Percentiles rank a stretch among this genome's conserved stretches.
Conservation (phyloP, 257 asterid genomes). For the Solanum clarkiae region DNA sequence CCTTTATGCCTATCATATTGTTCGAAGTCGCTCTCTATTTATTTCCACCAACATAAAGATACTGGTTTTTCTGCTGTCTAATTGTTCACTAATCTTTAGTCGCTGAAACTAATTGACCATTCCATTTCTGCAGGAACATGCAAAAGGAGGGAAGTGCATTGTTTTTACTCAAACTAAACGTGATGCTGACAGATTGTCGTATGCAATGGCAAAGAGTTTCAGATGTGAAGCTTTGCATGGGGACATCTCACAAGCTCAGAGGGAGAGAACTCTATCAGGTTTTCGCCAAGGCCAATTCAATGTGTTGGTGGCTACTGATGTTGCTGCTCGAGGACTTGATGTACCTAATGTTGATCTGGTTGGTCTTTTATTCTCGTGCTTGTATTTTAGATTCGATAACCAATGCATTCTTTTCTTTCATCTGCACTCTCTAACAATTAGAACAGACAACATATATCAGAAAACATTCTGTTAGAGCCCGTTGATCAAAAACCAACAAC, state of each 20-base stretch:
- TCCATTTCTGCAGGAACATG: slow-evolving; percentile 53
- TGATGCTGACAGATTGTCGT: slow-evolving; percentile 80
- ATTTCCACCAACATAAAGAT: neutral
- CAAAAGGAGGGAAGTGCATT: slow-evolving; percentile 88
- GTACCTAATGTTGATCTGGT: slow-evolving; percentile 99
- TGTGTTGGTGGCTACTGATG: slow-evolving; percentile 87
- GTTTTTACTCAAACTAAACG: slow-evolving; percentile 96
- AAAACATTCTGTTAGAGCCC: neutral
- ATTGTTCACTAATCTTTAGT: neutral
- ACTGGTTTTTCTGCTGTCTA: neutral
- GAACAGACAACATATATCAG: neutral
- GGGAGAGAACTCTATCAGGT: slow-evolving; percentile 81
- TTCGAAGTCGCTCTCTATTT: neutral
- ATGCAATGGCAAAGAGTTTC: slow-evolving; percentile 45
- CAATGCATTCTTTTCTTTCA: neutral
- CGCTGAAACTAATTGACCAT: neutral
- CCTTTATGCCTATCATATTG: neutral
- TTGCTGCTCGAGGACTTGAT: slow-evolving; percentile 98
- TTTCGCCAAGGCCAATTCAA: slow-evolving; percentile 72
- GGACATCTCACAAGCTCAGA: slow-evolving; percentile 72
- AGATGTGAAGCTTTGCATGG: slow-evolving; percentile 94
- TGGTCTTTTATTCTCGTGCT: slow-evolving; percentile 4
- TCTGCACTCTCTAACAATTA: neutral
- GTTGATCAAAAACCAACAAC: neutral
- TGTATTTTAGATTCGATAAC: neutral